These are phyloP conservation scores for Brasenia schreberi DNA, from an alignment of 164 flowering plant genomes.

Conservation along the genomic window DNA sequence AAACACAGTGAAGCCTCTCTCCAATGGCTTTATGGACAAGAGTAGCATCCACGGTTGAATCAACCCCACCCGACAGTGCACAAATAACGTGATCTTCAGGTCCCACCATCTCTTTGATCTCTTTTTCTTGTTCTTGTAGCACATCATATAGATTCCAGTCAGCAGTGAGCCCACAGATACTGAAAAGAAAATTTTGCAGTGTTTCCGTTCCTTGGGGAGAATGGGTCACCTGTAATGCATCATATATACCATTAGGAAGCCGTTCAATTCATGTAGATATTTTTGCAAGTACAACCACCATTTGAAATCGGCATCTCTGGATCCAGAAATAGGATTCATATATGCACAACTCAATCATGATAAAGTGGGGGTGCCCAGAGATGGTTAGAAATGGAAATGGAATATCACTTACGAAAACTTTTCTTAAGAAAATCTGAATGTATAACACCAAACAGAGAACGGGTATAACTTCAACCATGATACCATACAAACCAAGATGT, in stretches of 20 bases:
- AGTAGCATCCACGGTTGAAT: constrained; percentile 97
- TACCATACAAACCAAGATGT: too few species aligned
- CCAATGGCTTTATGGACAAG: constrained; percentile 94
- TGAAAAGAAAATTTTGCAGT: constrained; percentile 55
- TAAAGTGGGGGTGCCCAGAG: too few species aligned
- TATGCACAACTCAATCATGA: too few species aligned
- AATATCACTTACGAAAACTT: too few species aligned
- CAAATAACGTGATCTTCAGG: constrained; percentile 83
- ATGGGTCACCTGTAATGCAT: constrained; percentile 64
- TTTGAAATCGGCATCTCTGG: too few species aligned
- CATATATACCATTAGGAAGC: not conserved
- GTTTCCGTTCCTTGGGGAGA: constrained; percentile 91
- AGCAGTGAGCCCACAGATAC: constrained; percentile 62
- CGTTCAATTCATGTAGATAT: not conserved
- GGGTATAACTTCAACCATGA: too few species aligned
- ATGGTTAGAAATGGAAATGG: too few species aligned
- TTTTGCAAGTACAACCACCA: too few species aligned
- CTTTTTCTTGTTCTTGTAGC: constrained; percentile 68
- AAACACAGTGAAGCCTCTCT: constrained; percentile 82
- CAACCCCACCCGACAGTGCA: constrained; percentile 93
- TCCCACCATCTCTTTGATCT: constrained; percentile 45
- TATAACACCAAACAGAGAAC: too few species aligned
- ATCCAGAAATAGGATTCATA: too few species aligned
- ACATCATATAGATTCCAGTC: constrained; percentile 91
- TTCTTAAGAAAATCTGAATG: too few species aligned